These are phyloP conservation scores for Aspergillus eucalypticola DNA, from an alignment of 2,329 filamentous ascomycete species.

Conservation along the genomic window DNA sequence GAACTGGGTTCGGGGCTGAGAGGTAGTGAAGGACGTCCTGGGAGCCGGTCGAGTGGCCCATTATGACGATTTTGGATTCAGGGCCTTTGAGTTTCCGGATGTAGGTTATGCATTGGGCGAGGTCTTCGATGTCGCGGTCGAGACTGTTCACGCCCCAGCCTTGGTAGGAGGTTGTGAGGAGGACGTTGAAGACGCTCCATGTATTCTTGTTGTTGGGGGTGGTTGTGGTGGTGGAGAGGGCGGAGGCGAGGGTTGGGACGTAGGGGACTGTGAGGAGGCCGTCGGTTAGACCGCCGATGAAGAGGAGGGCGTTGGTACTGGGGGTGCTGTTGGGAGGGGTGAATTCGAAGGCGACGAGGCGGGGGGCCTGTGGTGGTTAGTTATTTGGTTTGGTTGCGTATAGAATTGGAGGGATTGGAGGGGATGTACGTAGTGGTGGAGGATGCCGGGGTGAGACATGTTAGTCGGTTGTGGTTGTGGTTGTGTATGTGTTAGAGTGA, in stretches of 20 bases:
- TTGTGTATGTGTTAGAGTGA: background rate
- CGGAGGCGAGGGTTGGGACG: constrained; percentile 50
- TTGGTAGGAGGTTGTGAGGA: constrained; percentile 55
- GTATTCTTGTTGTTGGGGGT: constrained; percentile 32
- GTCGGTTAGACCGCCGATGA: constrained; percentile 61
- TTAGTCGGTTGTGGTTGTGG: background rate
- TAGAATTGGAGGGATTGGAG: background rate
- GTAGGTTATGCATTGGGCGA: constrained; percentile 54
- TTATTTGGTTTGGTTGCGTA: background rate
- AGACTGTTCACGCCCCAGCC: constrained; percentile 58
- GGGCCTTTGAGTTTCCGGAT: constrained; percentile 39
- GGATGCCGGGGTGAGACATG: constrained; percentile 30
- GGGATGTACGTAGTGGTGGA: constrained; percentile 40
- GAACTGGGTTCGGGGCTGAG: constrained; percentile 43
- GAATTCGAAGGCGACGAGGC: constrained; percentile 46
- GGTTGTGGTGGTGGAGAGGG: constrained; percentile 39
- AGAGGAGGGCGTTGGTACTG: constrained; percentile 55
- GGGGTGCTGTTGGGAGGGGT: constrained; percentile 22
- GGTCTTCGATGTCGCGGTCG: constrained; percentile 55
- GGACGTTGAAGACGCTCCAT: constrained; percentile 56
- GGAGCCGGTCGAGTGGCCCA: constrained; percentile 70
- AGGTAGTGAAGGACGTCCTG: constrained; percentile 70
- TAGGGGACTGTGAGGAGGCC: constrained; percentile 58
- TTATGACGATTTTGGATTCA: constrained; percentile 59
- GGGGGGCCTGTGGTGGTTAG: constrained; percentile 32